These are phyloP conservation scores for Fusarium paranaense DNA, from an alignment of 2,329 filamentous ascomycete genomes.

Conservation along the genomic window DNA sequence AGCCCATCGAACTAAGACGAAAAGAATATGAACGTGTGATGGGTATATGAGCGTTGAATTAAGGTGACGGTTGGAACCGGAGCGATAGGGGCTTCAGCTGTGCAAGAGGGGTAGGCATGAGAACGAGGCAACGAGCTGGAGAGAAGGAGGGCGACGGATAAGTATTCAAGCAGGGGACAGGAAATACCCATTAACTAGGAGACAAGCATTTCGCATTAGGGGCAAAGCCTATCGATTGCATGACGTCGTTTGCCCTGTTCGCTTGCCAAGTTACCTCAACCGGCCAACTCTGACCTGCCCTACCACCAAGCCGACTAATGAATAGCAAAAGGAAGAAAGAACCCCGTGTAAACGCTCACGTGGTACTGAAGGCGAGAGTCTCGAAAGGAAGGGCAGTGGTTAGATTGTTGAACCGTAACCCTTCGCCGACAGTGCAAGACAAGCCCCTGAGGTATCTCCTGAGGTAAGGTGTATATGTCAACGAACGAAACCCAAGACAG, in stretches of 20 bases:
- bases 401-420: not conserved
- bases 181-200: not conserved
- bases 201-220: not conserved
- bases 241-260: not conserved
- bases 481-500: not conserved
- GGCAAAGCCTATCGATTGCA: not conserved
- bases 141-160: not conserved
- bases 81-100: no score
- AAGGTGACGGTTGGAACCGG: not conserved
- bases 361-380: not conserved
- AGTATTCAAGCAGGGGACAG: not conserved
- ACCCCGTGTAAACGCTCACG: not conserved
- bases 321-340: not conserved
- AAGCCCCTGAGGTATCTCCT: not conserved
- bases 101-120: not conserved
- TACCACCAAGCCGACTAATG: not conserved
- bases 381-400: not conserved
- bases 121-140: not conserved
- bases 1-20: accelerated
- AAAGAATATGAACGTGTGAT: not conserved
- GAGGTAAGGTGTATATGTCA: not conserved
- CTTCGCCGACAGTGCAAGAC: not conserved
- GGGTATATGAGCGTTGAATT: not conserved
- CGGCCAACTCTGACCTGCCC: not conserved
- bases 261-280: not conserved